phyloP scores from a whole-genome alignment of 768 basidiomycete genomes.

The Phanerochaete carnosa region DNA sequence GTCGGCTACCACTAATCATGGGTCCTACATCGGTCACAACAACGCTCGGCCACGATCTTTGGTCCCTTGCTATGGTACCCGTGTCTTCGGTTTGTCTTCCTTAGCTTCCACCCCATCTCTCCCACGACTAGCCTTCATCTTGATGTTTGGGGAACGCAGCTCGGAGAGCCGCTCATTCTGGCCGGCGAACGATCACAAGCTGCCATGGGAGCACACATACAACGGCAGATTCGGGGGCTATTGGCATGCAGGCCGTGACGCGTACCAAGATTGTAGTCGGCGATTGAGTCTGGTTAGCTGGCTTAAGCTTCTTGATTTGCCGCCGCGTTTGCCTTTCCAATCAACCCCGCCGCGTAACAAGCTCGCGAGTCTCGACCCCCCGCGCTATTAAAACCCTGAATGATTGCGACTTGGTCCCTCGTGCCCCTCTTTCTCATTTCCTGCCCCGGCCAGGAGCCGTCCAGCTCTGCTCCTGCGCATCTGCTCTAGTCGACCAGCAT shows the following conservation, averaged over 20 bases:
- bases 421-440: neutral
- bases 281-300: neutral
- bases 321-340: neutral
- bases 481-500: neutral
- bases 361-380: neutral
- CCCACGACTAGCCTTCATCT: neutral
- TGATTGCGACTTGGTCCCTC: neutral
- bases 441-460: neutral
- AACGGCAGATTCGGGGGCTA: neutral
- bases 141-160: neutral
- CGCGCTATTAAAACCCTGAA: neutral
- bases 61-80: neutral
- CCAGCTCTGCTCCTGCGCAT: neutral
- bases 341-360: neutral
- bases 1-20: neutral
- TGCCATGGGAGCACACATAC: neutral
- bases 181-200: neutral
- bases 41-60: neutral
- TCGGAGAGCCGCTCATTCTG: neutral
- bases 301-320: neutral
- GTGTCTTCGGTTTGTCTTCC: neutral
- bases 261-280: neutral
- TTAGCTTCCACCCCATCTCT: neutral
- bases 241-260: neutral
- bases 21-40: neutral